These are phyloP conservation scores for Gaultheria prostrata DNA, from an alignment of 148 eudicot genomes.

Conservation along the genomic window DNA sequence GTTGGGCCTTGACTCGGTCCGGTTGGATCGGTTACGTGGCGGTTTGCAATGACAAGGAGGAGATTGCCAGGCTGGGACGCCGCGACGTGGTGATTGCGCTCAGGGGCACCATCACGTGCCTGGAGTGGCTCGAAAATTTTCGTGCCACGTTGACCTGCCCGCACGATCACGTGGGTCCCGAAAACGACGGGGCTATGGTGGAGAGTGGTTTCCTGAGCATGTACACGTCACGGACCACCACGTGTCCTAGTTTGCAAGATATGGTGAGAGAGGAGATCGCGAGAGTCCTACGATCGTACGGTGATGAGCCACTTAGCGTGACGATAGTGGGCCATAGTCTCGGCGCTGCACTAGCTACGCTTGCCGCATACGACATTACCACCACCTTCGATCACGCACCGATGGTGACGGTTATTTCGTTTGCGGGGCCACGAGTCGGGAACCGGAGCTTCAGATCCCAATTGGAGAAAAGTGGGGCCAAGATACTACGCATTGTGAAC, in stretches of 20 bases:
- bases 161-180: neutral
- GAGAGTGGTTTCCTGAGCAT: constrained; percentile 16
- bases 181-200: neutral
- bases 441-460: constrained; percentile 14
- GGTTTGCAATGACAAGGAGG: constrained; percentile 15
- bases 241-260: constrained; percentile 12
- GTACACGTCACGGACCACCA: neutral
- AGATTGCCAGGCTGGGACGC: constrained; percentile 18
- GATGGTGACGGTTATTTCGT: constrained; percentile 14
- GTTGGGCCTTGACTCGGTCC: neutral
- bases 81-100: constrained; percentile 17
- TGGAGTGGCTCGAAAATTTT: constrained; percentile 17
- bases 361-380: constrained; percentile 17
- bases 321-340: constrained; percentile 18
- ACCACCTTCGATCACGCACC: constrained; percentile 1
- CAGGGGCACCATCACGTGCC: constrained; percentile 11
- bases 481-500: constrained; percentile 17
- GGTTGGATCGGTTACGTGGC: constrained; percentile 21
- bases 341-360: constrained; percentile 12
- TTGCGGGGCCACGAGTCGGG: constrained; percentile 16
- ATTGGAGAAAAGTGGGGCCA: constrained; percentile 11
- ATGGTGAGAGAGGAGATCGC: constrained; percentile 4
- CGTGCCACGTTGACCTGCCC: constrained; percentile 11
- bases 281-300: neutral
- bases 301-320: constrained; percentile 14